Percentiles rank a stretch among this genome's conserved stretches.
Evolutionary conservation across 73 alveolate genomes (phyloP).

Genomic region (Tetrahymena thermophila): DNA sequence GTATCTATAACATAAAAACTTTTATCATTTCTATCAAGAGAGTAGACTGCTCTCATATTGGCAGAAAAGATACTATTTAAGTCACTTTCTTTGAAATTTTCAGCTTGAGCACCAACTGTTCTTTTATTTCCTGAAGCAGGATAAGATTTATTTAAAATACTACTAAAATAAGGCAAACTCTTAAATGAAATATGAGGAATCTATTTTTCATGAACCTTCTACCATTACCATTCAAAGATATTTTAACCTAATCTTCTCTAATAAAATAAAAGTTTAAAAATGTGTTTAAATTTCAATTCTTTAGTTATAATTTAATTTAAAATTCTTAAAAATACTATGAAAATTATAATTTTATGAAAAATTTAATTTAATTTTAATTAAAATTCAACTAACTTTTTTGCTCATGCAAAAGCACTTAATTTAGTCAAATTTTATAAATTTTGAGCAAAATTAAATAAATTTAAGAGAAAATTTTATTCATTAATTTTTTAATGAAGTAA

Average conservation of each 20-base stretch:
- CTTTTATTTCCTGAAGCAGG: background rate
- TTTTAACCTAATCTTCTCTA: background rate
- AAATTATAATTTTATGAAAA: background rate
- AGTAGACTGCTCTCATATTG: background rate
- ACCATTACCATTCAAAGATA: background rate
- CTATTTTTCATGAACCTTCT: background rate
- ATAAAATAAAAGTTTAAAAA: background rate
- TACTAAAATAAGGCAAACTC: background rate
- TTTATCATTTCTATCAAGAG: constrained; percentile 27
- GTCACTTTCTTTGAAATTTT: background rate
- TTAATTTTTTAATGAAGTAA: too few species aligned
- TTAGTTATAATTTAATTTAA: too few species aligned
- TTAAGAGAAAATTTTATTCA: too few species aligned
- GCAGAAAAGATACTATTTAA: background rate
- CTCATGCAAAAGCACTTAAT: too few species aligned
- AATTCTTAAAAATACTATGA: background rate
- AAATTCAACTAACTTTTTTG: too few species aligned
- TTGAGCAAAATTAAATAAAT: too few species aligned
- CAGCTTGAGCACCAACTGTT: background rate
- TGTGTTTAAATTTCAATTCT: background rate
- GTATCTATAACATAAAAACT: constrained; percentile 25
- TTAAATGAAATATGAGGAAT: background rate
- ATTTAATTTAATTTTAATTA: too few species aligned
- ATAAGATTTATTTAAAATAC: background rate
- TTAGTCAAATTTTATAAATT: too few species aligned